Base-by-base conservation (phyloP, 2,329 filamentous ascomycete genomes). In the Chaetothyriales sp. region DNA sequence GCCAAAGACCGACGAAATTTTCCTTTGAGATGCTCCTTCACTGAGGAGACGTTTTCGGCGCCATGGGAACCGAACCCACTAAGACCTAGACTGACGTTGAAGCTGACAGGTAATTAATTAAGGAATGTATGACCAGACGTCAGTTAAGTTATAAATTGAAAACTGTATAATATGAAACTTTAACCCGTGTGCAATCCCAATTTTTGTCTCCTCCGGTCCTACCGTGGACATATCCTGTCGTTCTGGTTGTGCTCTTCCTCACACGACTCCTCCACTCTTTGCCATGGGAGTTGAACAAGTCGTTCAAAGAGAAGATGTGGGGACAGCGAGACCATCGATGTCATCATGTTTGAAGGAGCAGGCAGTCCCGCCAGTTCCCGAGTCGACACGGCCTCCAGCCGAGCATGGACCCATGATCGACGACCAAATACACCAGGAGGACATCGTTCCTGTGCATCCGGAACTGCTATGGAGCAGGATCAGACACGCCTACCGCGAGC, bases 401-500 rank as follows among this genome's bases (percentile, higher is more conserved):
- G 64, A 65, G 47, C 63, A 67, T 50, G 65, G 64, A 4, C 56
- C 63, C 45, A 55, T 61, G 4, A 63, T 66, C 18, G 64, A 66
- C 52, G 64, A 65, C 49, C 58, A 64, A 15, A 64, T 40, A 40
- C 57, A 62, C 5, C 63, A 66, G 55, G 59, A 58, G 1, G 57
- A 63, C 33, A 58, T 53, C 4, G 52, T 62, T 22, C 60, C 60
- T 51, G 54, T 57, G 9, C 49, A 57, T 47, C 59, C 62, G 4
- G 58, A 65, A 5, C 55, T 74, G 4, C 59, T 65, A 22, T 85
- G 81, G 82, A 74, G 69, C 47, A 70, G 69, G 43, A 65, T 80
- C 25, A 72, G 81, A 44, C 66, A 70, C 18, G 59, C 66, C 25
- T 68, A 77, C 40, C 73, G 75, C 53, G 80, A 84, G 56, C 75